Percentiles rank a stretch among this genome's conserved stretches.
Evolutionary conservation across 2,329 filamentous ascomycete species (phyloP).

Genomic region (Xylaria sp.): DNA sequence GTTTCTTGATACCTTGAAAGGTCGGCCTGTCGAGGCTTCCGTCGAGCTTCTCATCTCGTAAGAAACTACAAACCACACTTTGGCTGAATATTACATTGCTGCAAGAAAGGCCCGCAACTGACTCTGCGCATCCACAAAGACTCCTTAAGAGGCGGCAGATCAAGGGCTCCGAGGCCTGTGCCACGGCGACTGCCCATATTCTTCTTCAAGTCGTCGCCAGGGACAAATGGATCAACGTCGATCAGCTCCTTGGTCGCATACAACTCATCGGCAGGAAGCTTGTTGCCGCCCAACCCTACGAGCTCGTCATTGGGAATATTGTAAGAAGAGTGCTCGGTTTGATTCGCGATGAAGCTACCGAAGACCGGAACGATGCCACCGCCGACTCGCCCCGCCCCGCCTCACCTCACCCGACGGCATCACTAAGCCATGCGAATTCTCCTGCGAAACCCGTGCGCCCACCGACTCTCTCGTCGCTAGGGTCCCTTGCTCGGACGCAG

Average conservation of each 20-base stretch:
- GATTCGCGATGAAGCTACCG: constrained; percentile 89
- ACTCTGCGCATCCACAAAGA: constrained; percentile 56
- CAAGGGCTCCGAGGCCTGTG: constrained; percentile 85
- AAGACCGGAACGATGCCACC: constrained; percentile 73
- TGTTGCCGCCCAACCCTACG: constrained; percentile 84
- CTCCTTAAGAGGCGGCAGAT: constrained; percentile 93
- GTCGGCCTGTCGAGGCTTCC: constrained; percentile 79
- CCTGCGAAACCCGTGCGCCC: constrained; percentile 57
- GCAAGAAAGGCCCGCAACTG: background rate
- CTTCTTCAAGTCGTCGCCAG: constrained; percentile 86
- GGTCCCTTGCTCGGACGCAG: constrained; percentile 73
- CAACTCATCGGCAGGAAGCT: constrained; percentile 81
- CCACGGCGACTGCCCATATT: constrained; percentile 88
- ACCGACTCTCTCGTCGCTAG: constrained; percentile 69
- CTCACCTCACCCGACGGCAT: constrained; percentile 29
- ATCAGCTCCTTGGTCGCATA: constrained; percentile 81
- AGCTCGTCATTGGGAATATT: constrained; percentile 94
- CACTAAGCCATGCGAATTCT: constrained; percentile 30
- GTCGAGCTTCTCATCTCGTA: constrained; percentile 87
- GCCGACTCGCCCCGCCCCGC: constrained; percentile 65
- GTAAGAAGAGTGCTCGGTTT: constrained; percentile 89
- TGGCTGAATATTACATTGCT: constrained; percentile 15
- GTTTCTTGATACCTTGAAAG: constrained; percentile 82
- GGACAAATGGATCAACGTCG: constrained; percentile 80
- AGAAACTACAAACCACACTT: constrained; percentile 44